Evolutionary conservation across 2,329 filamentous ascomycete genomes (phyloP).

Genomic region (Colletotrichum eleusines): DNA sequence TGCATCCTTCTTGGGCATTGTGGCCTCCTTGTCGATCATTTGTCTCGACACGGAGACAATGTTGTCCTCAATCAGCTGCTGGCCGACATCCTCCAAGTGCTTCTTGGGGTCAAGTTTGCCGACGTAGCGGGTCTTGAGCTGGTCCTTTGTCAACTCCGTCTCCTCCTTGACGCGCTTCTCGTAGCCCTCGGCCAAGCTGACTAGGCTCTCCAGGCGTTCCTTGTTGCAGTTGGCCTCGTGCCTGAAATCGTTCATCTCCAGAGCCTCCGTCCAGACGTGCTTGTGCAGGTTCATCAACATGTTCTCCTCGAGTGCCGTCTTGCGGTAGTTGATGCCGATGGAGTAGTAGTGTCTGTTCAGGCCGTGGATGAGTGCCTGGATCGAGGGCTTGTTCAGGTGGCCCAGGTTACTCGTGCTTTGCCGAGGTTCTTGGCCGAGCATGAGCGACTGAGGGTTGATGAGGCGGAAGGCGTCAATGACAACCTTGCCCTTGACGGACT

Average conservation of each 20-base stretch:
- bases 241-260: constrained; percentile 97
- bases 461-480: constrained; percentile 99
- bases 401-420: constrained; percentile 98
- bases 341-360: constrained; percentile 99
- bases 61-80: constrained; percentile 98
- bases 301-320: constrained; percentile 97
- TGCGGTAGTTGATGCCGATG: constrained; percentile 97
- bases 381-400: constrained; percentile 99
- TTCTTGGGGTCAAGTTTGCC: constrained; percentile 99
- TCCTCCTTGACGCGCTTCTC: constrained; percentile 99
- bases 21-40: constrained; percentile 99
- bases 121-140: constrained; percentile 98
- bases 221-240: constrained; percentile 87
- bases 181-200: constrained; percentile 92
- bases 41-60: constrained; percentile 98
- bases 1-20: constrained; percentile 80
- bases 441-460: constrained; percentile 96
- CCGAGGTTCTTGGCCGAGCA: constrained; percentile 97
- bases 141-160: constrained; percentile 95
- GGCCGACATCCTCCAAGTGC: constrained; percentile 95
- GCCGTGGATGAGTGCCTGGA: constrained; percentile 97
- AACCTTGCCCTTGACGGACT: constrained; percentile 99
- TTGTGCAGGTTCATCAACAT: constrained; percentile 99
- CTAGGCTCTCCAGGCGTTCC: constrained; percentile 87
- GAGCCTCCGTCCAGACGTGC: constrained; percentile 97